Evolutionary conservation across 345 rosid species (phyloP), one percentile per base, ranked within the genome.

Genomic region (Arabis hirsuta): DNA sequence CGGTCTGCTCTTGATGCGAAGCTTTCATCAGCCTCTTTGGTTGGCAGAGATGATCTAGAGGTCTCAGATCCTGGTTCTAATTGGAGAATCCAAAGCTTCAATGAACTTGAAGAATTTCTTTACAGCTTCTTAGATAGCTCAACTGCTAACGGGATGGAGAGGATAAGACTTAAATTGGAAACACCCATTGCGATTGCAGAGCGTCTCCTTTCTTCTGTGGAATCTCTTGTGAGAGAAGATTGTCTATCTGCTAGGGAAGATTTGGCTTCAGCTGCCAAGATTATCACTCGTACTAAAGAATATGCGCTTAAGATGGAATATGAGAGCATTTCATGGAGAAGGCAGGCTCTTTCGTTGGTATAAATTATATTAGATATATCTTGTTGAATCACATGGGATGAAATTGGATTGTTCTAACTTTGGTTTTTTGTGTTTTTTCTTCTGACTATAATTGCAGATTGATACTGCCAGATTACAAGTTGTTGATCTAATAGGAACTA

Each of bases 121-220:
- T 84, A 89, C 72, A 85, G 90, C 71, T 89, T 94, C 76, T 67
- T 94, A 73, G 98, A 94, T 81, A 87, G 91, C 71, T 83, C 98
- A 74, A 83, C 97, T 31, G 75, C 76, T 52, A 76, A 59, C 3
- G 97, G 97, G 45, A 83, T 81, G 89, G 96, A 95, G 74, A 87
- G 99, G 80, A 84, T 88, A 79, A 87, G 77, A 82, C 97, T 95
- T 78, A 95, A 91, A 83, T 90, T 95, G 67, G 96, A 86, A 86
- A 95, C 96, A 31, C 96, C 97, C 19, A 81, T 87, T 69, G 82
- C 82, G 32, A 90, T 91, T 80, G 93, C 97, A 8, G 93, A 91
- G 61, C 88, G 87, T 34, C 73, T 91, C 22, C 85, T 91, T 73
- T 86, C 96, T 69, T 73, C 86, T 11, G 88, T 87, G 65, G 96